Percentiles rank a stretch among this genome's conserved stretches.
Evolutionary conservation across 441 rosid genomes (phyloP).

Genomic region (Adansonia madagascariensis): DNA sequence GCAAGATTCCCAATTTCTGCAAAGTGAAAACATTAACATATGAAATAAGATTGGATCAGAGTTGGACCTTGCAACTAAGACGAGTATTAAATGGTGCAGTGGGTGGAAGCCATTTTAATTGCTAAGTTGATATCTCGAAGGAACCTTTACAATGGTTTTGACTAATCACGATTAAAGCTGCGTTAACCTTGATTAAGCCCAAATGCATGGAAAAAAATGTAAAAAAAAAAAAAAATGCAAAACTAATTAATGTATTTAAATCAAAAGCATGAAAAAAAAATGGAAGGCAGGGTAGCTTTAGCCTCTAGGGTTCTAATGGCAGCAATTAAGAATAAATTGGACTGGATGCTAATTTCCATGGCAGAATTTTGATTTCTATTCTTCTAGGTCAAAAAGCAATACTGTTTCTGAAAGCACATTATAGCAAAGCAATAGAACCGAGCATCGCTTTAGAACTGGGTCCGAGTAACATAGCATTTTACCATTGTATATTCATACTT

Average conservation of each 20-base stretch:
- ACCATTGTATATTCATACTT: too few species aligned
- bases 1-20: slow-evolving; percentile 1
- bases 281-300: too few species aligned
- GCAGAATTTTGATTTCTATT: background rate
- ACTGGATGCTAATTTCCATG: background rate
- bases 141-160: slow-evolving; percentile 10
- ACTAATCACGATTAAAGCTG: background rate
- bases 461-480: slow-evolving; percentile 12
- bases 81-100: background rate
- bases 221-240: background rate
- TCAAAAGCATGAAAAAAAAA: background rate
- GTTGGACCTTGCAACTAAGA: background rate
- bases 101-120: background rate
- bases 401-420: slow-evolving; percentile 2
- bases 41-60: background rate
- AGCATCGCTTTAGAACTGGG: background rate
- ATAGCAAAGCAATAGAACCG: slow-evolving; percentile 18
- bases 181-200: background rate
- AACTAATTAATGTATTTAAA: too few species aligned
- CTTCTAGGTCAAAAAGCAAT: slow-evolving; percentile 18
- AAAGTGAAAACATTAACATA: background rate
- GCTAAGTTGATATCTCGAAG: background rate
- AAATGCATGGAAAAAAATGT: background rate
- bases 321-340: background rate
- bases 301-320: too few species aligned